Conservation (phyloP, 169 alveolate species). For the Cryptosporidium bovis region DNA sequence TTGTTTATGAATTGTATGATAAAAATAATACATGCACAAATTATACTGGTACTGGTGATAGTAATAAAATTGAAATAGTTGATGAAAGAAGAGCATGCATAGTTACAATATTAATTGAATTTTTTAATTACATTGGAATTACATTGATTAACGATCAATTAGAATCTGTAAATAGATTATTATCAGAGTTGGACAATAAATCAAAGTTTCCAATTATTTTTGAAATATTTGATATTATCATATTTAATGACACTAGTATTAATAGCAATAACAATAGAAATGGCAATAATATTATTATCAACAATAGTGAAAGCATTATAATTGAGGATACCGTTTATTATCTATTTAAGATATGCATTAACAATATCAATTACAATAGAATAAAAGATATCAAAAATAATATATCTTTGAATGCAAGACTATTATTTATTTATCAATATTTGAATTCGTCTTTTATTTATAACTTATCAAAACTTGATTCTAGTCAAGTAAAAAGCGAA, state of each 20-base stretch:
- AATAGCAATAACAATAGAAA: too few relatives aligned
- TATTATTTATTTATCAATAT: conserved; percentile 9
- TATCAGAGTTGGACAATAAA: background rate
- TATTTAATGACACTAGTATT: conserved; percentile 3
- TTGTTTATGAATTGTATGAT: background rate
- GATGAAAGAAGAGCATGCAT: background rate
- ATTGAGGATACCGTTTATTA: background rate
- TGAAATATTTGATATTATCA: conserved; percentile 24
- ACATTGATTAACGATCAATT: background rate
- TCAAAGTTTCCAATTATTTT: conserved; percentile 10
- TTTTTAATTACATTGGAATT: conserved; percentile 26
- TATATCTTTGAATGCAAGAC: background rate
- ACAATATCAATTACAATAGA: background rate
- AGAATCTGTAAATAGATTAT: background rate
- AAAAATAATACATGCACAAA: too few relatives aligned
- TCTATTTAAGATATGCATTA: background rate
- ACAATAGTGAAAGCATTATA: background rate
- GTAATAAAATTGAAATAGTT: background rate
- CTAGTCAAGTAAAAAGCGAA: too few relatives aligned
- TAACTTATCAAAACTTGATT: too few relatives aligned
- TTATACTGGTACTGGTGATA: too few relatives aligned
- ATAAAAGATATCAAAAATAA: background rate
- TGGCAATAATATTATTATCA: too few relatives aligned
- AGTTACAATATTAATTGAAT: conserved; percentile 18
- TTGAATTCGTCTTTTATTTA: conserved; percentile 17